phyloP scores from a whole-genome alignment of 1,139 yeast species.

The Hanseniaspora sp. region DNA sequence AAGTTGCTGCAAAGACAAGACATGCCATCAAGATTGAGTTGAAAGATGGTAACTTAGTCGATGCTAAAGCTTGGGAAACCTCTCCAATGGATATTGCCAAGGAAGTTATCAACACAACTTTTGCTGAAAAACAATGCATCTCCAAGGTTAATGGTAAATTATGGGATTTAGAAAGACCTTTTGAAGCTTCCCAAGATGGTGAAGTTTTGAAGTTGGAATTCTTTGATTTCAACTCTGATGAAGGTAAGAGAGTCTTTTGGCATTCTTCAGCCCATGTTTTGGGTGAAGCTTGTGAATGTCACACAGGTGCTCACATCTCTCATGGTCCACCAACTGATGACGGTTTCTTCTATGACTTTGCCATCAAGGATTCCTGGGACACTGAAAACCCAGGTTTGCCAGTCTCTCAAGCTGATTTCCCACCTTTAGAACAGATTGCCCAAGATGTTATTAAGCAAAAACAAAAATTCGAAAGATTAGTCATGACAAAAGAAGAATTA shows the following conservation, averaged over 20 bases:
- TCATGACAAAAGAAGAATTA: conserved; percentile 80
- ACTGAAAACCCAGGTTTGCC: conserved; percentile 54
- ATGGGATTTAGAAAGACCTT: conserved; percentile 95
- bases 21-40: conserved; percentile 65
- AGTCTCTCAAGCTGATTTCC: conserved; percentile 74
- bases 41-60: conserved; percentile 73
- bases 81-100: conserved; percentile 78
- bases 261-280: conserved; percentile 97
- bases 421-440: conserved; percentile 74
- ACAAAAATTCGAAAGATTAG: conserved; percentile 91
- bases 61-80: conserved; percentile 80
- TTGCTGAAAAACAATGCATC: conserved; percentile 76
- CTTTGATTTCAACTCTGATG: conserved; percentile 68
- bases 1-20: conserved; percentile 49
- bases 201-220: conserved; percentile 47
- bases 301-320: conserved; percentile 83
- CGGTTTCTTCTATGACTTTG: conserved; percentile 96
- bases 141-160: conserved; percentile 79
- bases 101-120: conserved; percentile 56
- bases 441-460: conserved; percentile 89
- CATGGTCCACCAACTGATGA: conserved; percentile 97
- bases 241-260: conserved; percentile 95
- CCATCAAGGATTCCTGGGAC: conserved; percentile 46
- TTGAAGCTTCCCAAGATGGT: conserved; percentile 52
- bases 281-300: conserved; percentile 97